Conservation (phyloP, 805 yeast genomes). For the Spathaspora boniae region DNA sequence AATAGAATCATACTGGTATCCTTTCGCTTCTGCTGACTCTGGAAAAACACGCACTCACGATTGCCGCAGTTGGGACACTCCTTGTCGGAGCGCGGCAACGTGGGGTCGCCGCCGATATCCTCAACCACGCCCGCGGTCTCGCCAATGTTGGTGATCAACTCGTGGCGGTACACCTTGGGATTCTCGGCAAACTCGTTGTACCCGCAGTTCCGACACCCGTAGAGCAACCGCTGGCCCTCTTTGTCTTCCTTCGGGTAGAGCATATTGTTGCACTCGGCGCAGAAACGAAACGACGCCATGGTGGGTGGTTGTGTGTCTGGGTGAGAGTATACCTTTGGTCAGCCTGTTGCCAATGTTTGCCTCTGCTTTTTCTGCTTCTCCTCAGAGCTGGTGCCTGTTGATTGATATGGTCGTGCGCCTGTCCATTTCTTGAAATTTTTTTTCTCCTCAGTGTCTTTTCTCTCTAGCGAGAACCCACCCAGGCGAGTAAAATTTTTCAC, state of each 20-base stretch:
- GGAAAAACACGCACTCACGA: slow-evolving; percentile 93
- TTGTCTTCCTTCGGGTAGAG: slow-evolving; percentile 95
- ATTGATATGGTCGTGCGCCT: slow-evolving; percentile 5
- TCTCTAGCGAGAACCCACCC: too few species aligned
- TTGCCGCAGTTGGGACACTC: slow-evolving; percentile 89
- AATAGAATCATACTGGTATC: slow-evolving; percentile 95
- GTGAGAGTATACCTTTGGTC: too few species aligned
- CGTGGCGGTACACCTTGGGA: slow-evolving; percentile 88
- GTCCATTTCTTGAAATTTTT: not conserved
- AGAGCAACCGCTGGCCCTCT: slow-evolving; percentile 68
- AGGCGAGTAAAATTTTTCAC: slow-evolving; percentile 3
- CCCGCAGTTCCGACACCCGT: slow-evolving; percentile 92
- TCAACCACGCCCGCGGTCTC: slow-evolving; percentile 97
- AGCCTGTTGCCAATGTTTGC: slow-evolving; percentile 1
- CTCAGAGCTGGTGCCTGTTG: not conserved
- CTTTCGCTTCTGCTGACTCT: slow-evolving; percentile 89
- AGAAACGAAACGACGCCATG: slow-evolving; percentile 93
- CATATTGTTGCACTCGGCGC: slow-evolving; percentile 98
- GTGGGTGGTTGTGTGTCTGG: too few species aligned
- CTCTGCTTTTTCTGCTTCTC: slow-evolving; percentile 1
- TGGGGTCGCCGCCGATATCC: slow-evolving; percentile 96
- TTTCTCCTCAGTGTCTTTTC: too few species aligned
- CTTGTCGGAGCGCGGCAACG: slow-evolving; percentile 91
- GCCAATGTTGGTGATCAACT: slow-evolving; percentile 84
- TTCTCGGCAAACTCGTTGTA: slow-evolving; percentile 89